These are phyloP conservation scores for Saccharomycopsis hybrid DNA, from an alignment of 1,139 yeast genomes.

Conservation along the genomic window DNA sequence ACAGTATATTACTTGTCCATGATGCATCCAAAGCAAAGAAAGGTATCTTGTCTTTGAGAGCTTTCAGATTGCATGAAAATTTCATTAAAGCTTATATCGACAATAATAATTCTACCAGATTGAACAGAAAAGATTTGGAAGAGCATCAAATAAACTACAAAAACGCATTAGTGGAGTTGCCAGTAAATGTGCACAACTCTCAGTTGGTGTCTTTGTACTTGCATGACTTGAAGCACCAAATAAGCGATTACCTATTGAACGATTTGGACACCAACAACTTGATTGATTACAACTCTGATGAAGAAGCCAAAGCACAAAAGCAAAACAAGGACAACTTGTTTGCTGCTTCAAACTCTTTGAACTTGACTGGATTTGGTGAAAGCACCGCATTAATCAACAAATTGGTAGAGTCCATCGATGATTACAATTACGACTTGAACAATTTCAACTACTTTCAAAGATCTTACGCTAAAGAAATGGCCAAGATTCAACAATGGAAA, in stretches of 20 bases:
- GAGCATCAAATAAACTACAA: conserved; percentile 57
- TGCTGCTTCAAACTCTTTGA: conserved; percentile 32
- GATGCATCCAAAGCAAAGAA: conserved; percentile 62
- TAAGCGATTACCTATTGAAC: conserved; percentile 7
- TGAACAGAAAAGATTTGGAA: conserved; percentile 61
- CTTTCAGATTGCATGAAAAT: conserved; percentile 59
- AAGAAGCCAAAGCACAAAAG: neutral
- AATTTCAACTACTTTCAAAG: conserved; percentile 82
- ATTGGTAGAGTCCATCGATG: conserved; percentile 69
- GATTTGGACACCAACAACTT: conserved; percentile 19
- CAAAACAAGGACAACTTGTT: conserved; percentile 5
- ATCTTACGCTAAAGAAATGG: conserved; percentile 62
- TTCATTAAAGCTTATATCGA: conserved; percentile 50
- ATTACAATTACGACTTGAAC: conserved; percentile 74
- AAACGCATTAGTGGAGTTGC: conserved; percentile 68
- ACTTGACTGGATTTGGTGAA: conserved; percentile 34
- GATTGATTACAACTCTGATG: conserved; percentile 18
- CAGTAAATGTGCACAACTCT: conserved; percentile 57
- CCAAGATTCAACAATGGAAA: conserved; percentile 71
- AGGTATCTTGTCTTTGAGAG: conserved; percentile 54
- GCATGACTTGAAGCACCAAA: conserved; percentile 28
- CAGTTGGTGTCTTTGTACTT: conserved; percentile 41
- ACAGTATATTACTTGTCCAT: conserved; percentile 62
- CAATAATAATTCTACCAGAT: conserved; percentile 43
- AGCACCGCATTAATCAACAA: conserved; percentile 47